phyloP scores from a whole-genome alignment of 768 basidiomycete genomes.

The Lentinula raphanica region DNA sequence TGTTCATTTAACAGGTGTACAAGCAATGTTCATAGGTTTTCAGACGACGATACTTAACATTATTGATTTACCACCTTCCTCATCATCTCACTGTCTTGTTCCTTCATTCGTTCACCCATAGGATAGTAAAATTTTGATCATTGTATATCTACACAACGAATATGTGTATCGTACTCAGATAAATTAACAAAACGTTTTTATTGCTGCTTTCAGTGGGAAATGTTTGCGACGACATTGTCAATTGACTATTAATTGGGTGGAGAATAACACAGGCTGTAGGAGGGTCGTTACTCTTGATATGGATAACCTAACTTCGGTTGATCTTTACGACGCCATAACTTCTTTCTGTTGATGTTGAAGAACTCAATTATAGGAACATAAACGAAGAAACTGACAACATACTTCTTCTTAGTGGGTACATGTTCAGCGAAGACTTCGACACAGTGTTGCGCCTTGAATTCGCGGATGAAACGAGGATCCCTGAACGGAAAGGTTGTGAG shows the following conservation, averaged over 20 bases:
- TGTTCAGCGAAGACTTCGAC: conserved; percentile 86
- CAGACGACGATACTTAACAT: not conserved
- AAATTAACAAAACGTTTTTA: not conserved
- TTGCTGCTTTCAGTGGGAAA: not conserved
- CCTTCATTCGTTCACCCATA: not conserved
- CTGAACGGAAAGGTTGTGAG: conserved; percentile 30
- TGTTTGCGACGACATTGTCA: too few species aligned
- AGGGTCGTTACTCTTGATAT: conserved; percentile 55
- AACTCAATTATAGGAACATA: conserved; percentile 9
- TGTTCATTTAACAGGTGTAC: conserved; percentile 30
- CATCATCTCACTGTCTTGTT: not conserved
- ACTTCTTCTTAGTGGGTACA: conserved; percentile 86
- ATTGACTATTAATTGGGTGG: too few species aligned
- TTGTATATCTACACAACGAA: conserved; percentile 2
- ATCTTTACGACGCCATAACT: conserved; percentile 87
- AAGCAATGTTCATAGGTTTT: not conserved
- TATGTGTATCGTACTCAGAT: not conserved
- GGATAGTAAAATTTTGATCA: not conserved
- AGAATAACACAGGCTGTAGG: too few species aligned
- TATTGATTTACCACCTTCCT: not conserved
- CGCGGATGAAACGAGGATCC: conserved; percentile 94
- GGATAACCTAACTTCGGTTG: conserved; percentile 85
- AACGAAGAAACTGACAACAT: conserved; percentile 22
- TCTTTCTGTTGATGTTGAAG: conserved; percentile 51
- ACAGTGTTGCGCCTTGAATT: conserved; percentile 83